Percentiles rank a stretch among this genome's conserved stretches.
phyloP scores from a whole-genome alignment of 331 rosid species.

The Phaseolus coccineus region DNA sequence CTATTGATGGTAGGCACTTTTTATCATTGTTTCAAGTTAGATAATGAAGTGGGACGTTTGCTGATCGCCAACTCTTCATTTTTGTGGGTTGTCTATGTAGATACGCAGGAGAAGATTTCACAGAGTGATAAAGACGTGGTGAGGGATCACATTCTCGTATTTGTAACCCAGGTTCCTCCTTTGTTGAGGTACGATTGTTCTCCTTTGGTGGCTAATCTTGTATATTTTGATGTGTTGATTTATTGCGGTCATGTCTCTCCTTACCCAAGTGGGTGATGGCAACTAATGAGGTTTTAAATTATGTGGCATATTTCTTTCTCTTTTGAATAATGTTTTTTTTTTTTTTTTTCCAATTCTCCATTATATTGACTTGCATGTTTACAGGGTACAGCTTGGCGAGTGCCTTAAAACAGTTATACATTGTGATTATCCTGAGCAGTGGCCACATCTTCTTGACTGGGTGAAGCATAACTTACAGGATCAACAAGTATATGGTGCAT shows the following conservation, averaged over 20 bases:
- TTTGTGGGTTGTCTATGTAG: conserved; percentile 52
- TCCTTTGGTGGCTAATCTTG: background rate
- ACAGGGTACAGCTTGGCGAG: conserved; percentile 94
- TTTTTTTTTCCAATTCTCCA: background rate
- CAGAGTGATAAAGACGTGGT: conserved; percentile 84
- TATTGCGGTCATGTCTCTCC: background rate
- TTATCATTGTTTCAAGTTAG: background rate
- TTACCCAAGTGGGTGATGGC: background rate
- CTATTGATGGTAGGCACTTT: conserved; percentile 67
- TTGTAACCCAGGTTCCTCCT: conserved; percentile 86
- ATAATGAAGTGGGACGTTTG: conserved; percentile 24
- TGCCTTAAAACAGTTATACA: conserved; percentile 89
- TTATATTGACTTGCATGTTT: conserved; percentile 34
- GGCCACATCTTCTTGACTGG: conserved; percentile 95
- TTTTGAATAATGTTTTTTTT: background rate
- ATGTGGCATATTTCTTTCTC: background rate
- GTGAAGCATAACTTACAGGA: conserved; percentile 91
- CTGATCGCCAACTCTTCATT: conserved; percentile 31
- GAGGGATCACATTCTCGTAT: conserved; percentile 81
- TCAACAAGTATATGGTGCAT: conserved; percentile 89
- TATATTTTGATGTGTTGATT: background rate
- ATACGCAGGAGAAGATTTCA: conserved; percentile 71
- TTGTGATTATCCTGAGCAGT: conserved; percentile 96
- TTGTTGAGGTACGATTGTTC: conserved; percentile 69
- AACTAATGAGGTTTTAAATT: background rate